Base-by-base conservation (phyloP, 257 asterid genomes). In the Nicotiana noctiflora region DNA sequence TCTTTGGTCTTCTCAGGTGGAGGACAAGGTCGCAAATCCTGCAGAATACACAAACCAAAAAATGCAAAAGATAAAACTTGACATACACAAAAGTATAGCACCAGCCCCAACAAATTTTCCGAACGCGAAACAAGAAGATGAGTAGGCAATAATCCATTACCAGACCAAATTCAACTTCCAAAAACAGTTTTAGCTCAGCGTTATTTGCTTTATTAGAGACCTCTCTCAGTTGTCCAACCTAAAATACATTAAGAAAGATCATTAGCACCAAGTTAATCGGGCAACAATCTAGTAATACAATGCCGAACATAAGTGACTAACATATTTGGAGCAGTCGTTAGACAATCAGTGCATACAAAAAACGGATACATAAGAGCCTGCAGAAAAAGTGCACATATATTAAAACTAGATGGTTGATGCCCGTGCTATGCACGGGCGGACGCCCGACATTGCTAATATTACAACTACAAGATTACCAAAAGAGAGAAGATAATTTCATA, bases 201-300 rank as follows among this genome's bases (percentile, higher is more conserved):
- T 90, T 91, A 83, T 88, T 87, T 81, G 90, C 85, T 82, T 90
- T 90, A 83, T 89, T 91, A 56, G 95, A 93, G 56, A 90, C 91
- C 68, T 90, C 97, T 87, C 93, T 89, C 84, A 93, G 86, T 82
- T 90, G 95, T 37, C 97, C 97, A 81, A 93, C 97, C 97, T 93
- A 83, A 46, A 61, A 14, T 56, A 83, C 66, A 78, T 27, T 46
- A 78, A 29, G 66, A 52, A 81, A 27, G 79, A 81, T 31, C 77
- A 85, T 59, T 51, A 61, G n/a, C 78, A 53, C 72, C 76, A 75
- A 80, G 75, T 34, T 44, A 65, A 13, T 55, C 9, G 62, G 52
- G 46, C 29, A 66, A 11, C 19, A 79, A 52, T 31, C 64, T 51
- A 46, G 49, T 14, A 23, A 74, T 13, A 72, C 59, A 70, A 32